Percentiles rank a stretch among this genome's conserved stretches.
Evolutionary conservation across 1,139 yeast genomes (phyloP).

Genomic region (Kodamaea alishanica): DNA sequence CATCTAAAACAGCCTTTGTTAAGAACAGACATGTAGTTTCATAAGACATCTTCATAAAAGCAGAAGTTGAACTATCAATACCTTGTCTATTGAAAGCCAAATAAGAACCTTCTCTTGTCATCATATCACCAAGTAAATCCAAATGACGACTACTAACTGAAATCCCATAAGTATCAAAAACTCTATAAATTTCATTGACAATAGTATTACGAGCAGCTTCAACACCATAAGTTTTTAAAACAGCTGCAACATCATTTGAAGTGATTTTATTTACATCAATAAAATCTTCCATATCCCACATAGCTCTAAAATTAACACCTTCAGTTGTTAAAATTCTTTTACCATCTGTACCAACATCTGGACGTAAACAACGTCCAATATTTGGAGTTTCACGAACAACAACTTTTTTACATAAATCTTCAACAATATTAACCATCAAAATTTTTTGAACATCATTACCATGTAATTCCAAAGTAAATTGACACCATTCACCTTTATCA

Average conservation of each 20-base stretch:
- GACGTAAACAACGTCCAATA: constrained; percentile 92
- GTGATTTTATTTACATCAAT: constrained; percentile 82
- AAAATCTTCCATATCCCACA: constrained; percentile 97
- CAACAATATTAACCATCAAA: constrained; percentile 95
- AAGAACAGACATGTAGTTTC: constrained; percentile 98
- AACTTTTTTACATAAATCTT: constrained; percentile 82
- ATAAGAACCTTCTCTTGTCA: constrained; percentile 98
- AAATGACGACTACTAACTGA: constrained; percentile 90
- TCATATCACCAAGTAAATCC: constrained; percentile 96
- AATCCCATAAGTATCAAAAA: constrained; percentile 95
- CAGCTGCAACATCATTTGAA: constrained; percentile 91
- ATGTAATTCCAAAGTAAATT: constrained; percentile 76
- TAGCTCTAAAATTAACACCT: constrained; percentile 95
- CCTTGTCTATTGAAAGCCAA: constrained; percentile 98
- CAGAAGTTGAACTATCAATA: constrained; percentile 90
- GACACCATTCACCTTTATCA: constrained; percentile 86
- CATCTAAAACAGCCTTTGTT: constrained; percentile 92
- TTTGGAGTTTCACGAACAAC: constrained; percentile 91
- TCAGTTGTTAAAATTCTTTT: constrained; percentile 84
- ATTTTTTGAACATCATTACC: constrained; percentile 81
- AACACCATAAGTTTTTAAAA: constrained; percentile 89
- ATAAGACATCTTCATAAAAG: constrained; percentile 98
- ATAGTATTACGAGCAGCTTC: constrained; percentile 98
- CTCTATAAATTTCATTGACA: constrained; percentile 93
- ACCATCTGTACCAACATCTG: constrained; percentile 57